These are phyloP conservation scores for Spergularia marina DNA, from an alignment of 148 eudicot species.

Conservation along the genomic window DNA sequence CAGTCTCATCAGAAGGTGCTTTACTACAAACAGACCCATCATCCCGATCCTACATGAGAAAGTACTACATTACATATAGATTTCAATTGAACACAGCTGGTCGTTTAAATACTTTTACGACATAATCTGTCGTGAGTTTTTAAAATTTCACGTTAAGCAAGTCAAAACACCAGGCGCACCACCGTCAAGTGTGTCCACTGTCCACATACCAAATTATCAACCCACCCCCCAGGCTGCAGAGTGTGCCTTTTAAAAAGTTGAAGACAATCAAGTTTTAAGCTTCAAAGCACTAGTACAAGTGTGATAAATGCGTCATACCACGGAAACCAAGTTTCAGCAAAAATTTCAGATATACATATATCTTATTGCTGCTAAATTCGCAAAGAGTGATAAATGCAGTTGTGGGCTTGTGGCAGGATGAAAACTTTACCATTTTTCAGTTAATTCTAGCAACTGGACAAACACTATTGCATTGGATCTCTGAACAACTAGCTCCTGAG, in stretches of 20 bases:
- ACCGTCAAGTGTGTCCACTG: background rate
- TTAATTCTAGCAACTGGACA: background rate
- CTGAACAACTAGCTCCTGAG: background rate
- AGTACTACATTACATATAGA: conserved; percentile 1
- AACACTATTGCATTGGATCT: background rate
- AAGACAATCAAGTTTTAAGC: background rate
- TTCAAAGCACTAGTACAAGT: background rate
- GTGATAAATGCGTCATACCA: background rate
- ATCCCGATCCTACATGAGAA: conserved; percentile 45
- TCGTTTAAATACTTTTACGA: conserved; percentile 3
- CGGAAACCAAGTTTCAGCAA: background rate
- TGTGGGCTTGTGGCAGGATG: background rate
- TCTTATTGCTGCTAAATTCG: background rate
- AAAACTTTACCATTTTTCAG: background rate
- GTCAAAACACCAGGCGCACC: background rate
- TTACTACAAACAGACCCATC: conserved; percentile 29
- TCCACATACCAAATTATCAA: background rate
- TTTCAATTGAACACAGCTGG: background rate
- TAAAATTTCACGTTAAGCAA: background rate
- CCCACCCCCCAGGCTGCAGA: background rate
- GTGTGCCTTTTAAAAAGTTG: background rate
- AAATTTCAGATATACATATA: background rate
- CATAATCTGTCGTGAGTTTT: background rate
- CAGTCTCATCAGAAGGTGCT: conserved; percentile 43
- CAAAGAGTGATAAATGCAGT: background rate